Percentiles rank a stretch among this genome's conserved stretches.
These are phyloP conservation scores for Cordyceps cateniannulata DNA, from an alignment of 2,329 filamentous ascomycete genomes.

Conservation along the genomic window DNA sequence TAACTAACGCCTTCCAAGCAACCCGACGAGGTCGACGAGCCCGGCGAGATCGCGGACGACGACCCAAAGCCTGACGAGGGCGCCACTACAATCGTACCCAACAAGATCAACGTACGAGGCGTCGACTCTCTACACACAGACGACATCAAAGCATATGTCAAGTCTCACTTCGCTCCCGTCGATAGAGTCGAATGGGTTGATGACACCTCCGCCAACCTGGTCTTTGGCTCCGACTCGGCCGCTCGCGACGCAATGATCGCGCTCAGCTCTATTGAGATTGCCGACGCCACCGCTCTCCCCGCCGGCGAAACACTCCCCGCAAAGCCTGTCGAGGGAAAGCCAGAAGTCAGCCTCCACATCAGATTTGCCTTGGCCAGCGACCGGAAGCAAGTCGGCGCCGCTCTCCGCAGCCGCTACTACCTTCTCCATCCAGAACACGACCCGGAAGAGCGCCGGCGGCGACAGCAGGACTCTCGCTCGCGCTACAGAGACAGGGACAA, in stretches of 20 bases:
- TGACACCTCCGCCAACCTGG: slow-evolving; percentile 80
- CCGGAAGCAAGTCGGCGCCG: slow-evolving; percentile 72
- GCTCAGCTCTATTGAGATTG: slow-evolving; percentile 44
- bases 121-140: slow-evolving; percentile 75
- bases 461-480: slow-evolving; percentile 49
- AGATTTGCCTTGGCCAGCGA: slow-evolving; percentile 69
- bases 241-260: slow-evolving; percentile 50
- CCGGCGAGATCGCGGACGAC: slow-evolving; percentile 32
- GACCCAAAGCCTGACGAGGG: slow-evolving; percentile 18
- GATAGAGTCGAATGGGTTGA: slow-evolving; percentile 87
- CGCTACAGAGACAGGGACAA: slow-evolving; percentile 56
- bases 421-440: slow-evolving; percentile 86
- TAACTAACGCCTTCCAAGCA: slow-evolving; percentile 21
- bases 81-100: slow-evolving; percentile 25
- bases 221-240: slow-evolving; percentile 55
- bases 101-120: slow-evolving; percentile 78
- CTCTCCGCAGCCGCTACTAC: slow-evolving; percentile 82
- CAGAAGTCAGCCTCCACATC: slow-evolving; percentile 63
- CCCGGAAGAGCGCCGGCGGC: slow-evolving; percentile 63
- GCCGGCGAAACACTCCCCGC: slow-evolving; percentile 60
- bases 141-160: slow-evolving; percentile 70
- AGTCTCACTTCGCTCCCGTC: slow-evolving; percentile 56
- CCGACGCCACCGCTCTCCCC: slow-evolving; percentile 49
- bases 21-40: slow-evolving; percentile 31
- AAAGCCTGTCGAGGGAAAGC: slow-evolving; percentile 60